Base-by-base conservation (phyloP, 495 filamentous ascomycete species). In the Tuber magnatum region DNA sequence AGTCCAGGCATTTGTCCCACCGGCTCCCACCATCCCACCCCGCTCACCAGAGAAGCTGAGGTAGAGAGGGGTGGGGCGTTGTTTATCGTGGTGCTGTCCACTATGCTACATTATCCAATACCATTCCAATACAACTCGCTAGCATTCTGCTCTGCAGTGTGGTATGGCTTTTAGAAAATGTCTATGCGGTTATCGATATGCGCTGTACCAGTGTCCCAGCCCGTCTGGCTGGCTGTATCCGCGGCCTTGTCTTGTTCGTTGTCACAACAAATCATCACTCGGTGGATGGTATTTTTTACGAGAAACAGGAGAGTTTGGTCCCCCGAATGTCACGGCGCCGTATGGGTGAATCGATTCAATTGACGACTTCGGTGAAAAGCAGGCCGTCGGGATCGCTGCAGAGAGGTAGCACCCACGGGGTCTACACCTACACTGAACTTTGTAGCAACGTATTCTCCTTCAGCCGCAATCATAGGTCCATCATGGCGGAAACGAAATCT, bases 401-500 rank as follows among this genome's bases (percentile, higher is more conserved):
- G 9, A 6, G 10, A 61, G 51, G 51, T 32, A 61, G 32, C 3
- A 5, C 10, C n/a, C n/a, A 16, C 24, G 12, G 51, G 14, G n/a
- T 32, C 32, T 32, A 61, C 7, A 28, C 51, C 51, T 32, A 14
- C 51, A 16, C 51, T 16, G 32, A 61, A 61, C 51, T 6, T 32
- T 16, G 51, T 16, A 61, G n/a, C 51, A 10, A 16, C 14, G n/a
- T 32, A 56, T 32, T 32, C 16, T 14, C 70, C 76, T 72, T 75
- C 77, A 78, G 75, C 72, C 75, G 72, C 76, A 76, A 76, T 79
- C 77, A 79, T 79, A 79, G 77, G 77, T 39, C 75, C 72, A 79
- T 79, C 77, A 78, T 73, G 40, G 69, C 22, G 38, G 24, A 38
- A 74, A 70, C 76, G 70, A 75, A 79, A 79, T 79, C 77, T 79